These are phyloP conservation scores for Hordeum pubiflorum DNA, from an alignment of 202 grass and related monocot genomes.

Conservation along the genomic window DNA sequence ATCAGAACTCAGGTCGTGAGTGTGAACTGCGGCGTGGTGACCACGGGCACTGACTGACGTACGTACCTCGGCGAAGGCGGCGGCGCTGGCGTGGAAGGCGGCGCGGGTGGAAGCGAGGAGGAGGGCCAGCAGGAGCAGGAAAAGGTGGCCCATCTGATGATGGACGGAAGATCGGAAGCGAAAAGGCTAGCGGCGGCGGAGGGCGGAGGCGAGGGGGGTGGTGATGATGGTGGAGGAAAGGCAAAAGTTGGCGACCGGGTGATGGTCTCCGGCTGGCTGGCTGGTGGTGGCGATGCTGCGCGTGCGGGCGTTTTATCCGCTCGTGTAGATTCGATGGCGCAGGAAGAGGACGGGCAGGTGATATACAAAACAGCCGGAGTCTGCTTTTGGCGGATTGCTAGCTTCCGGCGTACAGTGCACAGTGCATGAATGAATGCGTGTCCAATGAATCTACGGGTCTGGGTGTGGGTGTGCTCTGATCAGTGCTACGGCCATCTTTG, in stretches of 20 bases:
- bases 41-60: not conserved
- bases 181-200: not conserved
- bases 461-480: too few species aligned
- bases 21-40: not conserved
- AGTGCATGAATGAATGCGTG: not conserved
- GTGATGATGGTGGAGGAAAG: constrained; percentile 29
- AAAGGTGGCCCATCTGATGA: constrained; percentile 29
- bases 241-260: constrained; percentile 31
- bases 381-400: constrained; percentile 12
- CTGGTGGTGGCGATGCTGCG: not conserved
- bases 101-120: constrained; percentile 16
- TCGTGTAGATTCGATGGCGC: constrained; percentile 10
- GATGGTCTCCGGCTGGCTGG: not conserved
- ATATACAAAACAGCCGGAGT: constrained; percentile 25
- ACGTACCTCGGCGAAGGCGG: constrained; percentile 38
- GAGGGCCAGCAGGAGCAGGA: constrained; percentile 25
- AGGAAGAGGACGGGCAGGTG: constrained; percentile 34
- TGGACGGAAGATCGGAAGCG: not conserved
- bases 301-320: constrained; percentile 45
- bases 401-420: not conserved
- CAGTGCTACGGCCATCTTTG: too few species aligned
- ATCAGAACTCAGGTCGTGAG: not conserved
- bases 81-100: not conserved
- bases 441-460: not conserved
- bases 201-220: not conserved